Percentiles rank a stretch among this genome's conserved stretches.
Evolutionary conservation across 768 basidiomycete genomes (phyloP).

Genomic region (Boletus reticuloceps): DNA sequence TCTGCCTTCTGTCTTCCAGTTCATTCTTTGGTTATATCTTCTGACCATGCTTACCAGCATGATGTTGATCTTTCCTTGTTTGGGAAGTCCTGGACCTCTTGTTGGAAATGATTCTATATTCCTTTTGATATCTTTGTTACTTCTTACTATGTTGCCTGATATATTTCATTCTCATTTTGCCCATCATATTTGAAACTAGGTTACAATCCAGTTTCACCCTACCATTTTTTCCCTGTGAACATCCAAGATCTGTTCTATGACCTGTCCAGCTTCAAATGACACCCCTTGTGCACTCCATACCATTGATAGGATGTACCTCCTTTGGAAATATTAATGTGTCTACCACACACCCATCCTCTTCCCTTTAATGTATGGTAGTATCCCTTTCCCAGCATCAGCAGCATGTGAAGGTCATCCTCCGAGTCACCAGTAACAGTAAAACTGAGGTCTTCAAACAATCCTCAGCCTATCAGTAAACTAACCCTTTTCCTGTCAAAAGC

Average conservation of each 20-base stretch:
- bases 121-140: too few species aligned
- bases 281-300: constrained; percentile 50
- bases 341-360: constrained; percentile 33
- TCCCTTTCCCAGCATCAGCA: constrained; percentile 56
- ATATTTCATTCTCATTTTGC: too few species aligned
- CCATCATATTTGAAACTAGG: too few species aligned
- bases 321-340: constrained; percentile 57
- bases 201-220: too few species aligned
- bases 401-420: constrained; percentile 58
- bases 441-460: constrained; percentile 51
- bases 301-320: constrained; percentile 64
- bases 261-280: constrained; percentile 47
- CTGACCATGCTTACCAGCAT: neutral
- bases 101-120: neutral
- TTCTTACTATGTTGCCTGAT: too few species aligned
- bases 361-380: constrained; percentile 68
- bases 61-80: neutral
- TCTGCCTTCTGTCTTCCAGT: neutral
- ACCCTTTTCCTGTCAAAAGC: too few species aligned
- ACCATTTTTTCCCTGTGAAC: constrained; percentile 6
- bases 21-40: neutral
- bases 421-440: constrained; percentile 59
- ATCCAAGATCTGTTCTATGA: constrained; percentile 41
- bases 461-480: too few species aligned
- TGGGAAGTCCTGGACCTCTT: neutral